These are phyloP conservation scores for Phialophora expanda DNA, from an alignment of 2,329 filamentous ascomycete species.

Conservation along the genomic window DNA sequence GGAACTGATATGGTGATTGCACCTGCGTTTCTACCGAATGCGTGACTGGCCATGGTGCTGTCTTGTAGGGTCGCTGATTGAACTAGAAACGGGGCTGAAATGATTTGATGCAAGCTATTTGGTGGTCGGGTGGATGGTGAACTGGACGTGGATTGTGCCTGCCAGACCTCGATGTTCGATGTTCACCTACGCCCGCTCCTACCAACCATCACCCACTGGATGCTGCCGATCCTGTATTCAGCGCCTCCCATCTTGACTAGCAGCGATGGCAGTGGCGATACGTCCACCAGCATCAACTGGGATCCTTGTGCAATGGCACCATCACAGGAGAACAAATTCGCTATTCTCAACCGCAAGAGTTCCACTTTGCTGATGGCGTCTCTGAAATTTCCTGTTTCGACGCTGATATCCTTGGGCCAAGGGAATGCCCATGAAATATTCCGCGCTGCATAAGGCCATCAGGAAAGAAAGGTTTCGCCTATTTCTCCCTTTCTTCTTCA, in stretches of 20 bases:
- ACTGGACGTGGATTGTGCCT: background rate
- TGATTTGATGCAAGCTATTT: background rate
- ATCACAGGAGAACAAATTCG: background rate
- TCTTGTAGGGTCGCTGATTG: background rate
- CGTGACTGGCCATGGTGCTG: slow-evolving; percentile 9
- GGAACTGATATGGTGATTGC: slow-evolving; percentile 21
- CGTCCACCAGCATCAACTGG: background rate
- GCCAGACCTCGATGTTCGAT: background rate
- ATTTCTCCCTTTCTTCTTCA: background rate
- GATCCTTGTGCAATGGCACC: background rate
- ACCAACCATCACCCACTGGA: background rate
- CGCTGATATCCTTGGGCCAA: background rate
- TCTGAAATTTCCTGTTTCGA: background rate
- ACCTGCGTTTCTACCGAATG: slow-evolving; percentile 6
- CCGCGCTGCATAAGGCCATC: background rate
- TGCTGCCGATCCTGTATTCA: background rate
- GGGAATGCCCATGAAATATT: background rate
- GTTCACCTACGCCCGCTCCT: background rate
- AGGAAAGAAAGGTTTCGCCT: background rate
- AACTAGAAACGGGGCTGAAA: background rate
- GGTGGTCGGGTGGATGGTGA: background rate
- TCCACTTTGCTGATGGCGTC: background rate
- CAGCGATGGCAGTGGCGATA: background rate
- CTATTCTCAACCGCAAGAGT: background rate
- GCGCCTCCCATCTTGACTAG: background rate